Percentiles rank a stretch among this genome's conserved stretches.
These are phyloP conservation scores for Penicillium sp. DNA, from an alignment of 2,329 filamentous ascomycete species.

Conservation along the genomic window DNA sequence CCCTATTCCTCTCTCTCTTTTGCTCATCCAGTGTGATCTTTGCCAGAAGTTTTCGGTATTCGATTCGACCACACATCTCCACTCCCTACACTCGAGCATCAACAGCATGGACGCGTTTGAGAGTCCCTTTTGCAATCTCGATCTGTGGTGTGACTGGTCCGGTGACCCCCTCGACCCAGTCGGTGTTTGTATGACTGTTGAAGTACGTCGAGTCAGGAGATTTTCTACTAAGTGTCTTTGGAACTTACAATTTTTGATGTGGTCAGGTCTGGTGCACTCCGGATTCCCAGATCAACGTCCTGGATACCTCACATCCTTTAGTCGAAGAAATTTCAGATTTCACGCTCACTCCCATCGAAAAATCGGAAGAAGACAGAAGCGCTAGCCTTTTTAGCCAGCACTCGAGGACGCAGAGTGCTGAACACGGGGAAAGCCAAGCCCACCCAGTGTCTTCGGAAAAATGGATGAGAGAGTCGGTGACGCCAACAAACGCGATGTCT, in stretches of 20 bases:
- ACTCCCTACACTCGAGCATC: neutral
- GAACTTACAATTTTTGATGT: neutral
- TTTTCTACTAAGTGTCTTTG: neutral
- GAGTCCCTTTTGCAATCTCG: slow-evolving; percentile 23
- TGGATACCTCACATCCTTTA: slow-evolving; percentile 12
- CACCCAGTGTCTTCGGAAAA: too few species aligned
- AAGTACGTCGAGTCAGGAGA: slow-evolving; percentile 19
- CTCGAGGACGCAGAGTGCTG: too few species aligned
- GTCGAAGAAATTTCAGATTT: neutral
- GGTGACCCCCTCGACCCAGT: slow-evolving; percentile 21
- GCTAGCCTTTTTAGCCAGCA: neutral
- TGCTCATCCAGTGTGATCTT: too few species aligned
- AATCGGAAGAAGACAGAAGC: neutral
- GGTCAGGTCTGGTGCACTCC: slow-evolving; percentile 22
- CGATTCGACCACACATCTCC: neutral
- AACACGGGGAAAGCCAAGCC: neutral
- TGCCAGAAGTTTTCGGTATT: neutral
- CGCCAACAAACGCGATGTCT: neutral
- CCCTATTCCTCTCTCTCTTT: neutral
- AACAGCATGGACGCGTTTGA: slow-evolving; percentile 9
- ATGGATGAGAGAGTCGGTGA: neutral
- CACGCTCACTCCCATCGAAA: neutral
- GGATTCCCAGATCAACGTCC: slow-evolving; percentile 17
- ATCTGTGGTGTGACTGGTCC: slow-evolving; percentile 29
- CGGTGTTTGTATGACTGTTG: slow-evolving; percentile 23